Evolutionary conservation across 345 rosid genomes (phyloP), one percentile per base, ranked within the genome.

Genomic region (Euphorbia lathyris): DNA sequence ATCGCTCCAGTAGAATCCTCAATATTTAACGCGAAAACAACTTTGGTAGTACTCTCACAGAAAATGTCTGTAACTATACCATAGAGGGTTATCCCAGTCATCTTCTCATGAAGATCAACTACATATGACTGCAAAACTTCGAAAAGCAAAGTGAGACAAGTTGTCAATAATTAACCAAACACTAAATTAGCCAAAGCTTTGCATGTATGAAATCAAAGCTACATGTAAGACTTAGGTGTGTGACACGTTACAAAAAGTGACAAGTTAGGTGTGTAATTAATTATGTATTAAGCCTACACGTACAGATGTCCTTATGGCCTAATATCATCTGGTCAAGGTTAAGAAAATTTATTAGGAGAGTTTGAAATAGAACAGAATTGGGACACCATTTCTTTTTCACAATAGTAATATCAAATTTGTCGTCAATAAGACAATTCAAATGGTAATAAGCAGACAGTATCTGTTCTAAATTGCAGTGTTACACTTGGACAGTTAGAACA

Each of bases 61-160:
- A 43, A 73, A 12, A 86, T 66, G 42, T 92, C 91, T 60, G 72
- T 72, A 63, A 92, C 90, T 45, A 87, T 72, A 23, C 94, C 96
- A 74, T 89, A 92, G 53, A 95, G 91, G 80, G 94, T 90, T 85
- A 95, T 67, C 51, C 96, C 83, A 48, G 86, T 81, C 89, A 91
- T 95, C 89, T 88, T 95, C 80, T 86, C 89, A 0, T 77, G 81
- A 72, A 90, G 91, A 70, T 90, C 93, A 2, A 63, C 69, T 52
- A 92, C 81, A 53, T 66, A 83, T 52, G 88, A 76, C 98, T 95
- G 94, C 85, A 83, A 78, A 78, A 77, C 80, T 82, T 82, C 58
- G 69, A 69, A 79, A 56, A 72, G 75, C 78, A 56, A 72, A 76
- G 76, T 67, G 79, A 62, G 76, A 73, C 43, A 66, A 63, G 76